phyloP scores from a whole-genome alignment of 306 rosid genomes.

The Crotalaria pallida region DNA sequence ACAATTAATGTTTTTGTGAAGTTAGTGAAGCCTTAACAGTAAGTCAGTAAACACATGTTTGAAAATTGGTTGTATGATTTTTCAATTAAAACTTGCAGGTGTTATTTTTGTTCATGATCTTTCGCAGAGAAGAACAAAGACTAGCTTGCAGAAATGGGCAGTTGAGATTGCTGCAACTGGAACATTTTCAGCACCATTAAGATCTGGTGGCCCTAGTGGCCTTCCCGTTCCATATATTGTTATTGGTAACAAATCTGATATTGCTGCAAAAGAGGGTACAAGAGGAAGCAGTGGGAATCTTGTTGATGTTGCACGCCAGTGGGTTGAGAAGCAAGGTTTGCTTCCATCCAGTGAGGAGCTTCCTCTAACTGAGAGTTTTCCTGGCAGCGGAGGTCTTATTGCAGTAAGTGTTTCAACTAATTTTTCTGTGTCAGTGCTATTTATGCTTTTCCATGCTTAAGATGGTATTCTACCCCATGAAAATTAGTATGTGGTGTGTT shows the following conservation, averaged over 20 bases:
- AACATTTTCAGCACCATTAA: conserved; percentile 69
- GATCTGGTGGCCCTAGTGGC: conserved; percentile 66
- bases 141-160: conserved; percentile 74
- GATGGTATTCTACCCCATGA: neutral
- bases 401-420: conserved; percentile 39
- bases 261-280: conserved; percentile 62
- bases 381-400: conserved; percentile 55
- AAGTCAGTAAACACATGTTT: neutral
- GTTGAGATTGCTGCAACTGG: conserved; percentile 62
- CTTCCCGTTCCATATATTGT: conserved; percentile 67
- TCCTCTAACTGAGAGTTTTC: conserved; percentile 67
- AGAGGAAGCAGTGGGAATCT: conserved; percentile 73
- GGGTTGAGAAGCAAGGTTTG: conserved; percentile 85
- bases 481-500: neutral
- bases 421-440: neutral
- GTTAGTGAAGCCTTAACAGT: neutral
- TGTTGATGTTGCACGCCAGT: conserved; percentile 69
- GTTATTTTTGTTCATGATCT: conserved; percentile 81
- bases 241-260: conserved; percentile 67
- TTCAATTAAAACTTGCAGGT: conserved; percentile 32
- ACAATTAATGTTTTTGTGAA: neutral
- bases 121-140: conserved; percentile 69
- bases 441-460: neutral
- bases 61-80: neutral
- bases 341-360: conserved; percentile 72